Conservation (phyloP, 148 eudicot genomes). For the Silene uniflora region DNA sequence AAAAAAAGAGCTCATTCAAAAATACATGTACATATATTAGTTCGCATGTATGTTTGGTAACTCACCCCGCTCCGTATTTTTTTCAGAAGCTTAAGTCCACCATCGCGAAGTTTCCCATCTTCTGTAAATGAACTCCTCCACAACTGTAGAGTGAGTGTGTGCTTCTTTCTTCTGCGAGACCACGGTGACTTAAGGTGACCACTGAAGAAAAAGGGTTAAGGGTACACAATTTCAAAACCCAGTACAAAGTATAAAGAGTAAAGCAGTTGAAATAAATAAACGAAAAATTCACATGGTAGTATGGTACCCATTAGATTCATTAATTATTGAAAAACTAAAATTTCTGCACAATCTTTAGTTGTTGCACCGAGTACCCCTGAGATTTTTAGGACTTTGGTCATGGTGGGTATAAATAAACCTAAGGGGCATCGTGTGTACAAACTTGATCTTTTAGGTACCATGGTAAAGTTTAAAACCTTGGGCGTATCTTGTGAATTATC, state of each 20-base stretch:
- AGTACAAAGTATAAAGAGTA: neutral
- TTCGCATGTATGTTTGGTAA: conserved; percentile 2
- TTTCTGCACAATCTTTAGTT: too few relatives aligned
- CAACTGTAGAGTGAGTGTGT: conserved; percentile 55
- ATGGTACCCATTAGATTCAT: too few relatives aligned
- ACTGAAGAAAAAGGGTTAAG: conserved; percentile 37
- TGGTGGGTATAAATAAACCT: too few relatives aligned
- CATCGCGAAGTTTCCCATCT: conserved; percentile 74
- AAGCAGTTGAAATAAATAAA: neutral
- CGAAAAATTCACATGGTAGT: too few relatives aligned
- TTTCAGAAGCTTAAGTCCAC: conserved; percentile 79
- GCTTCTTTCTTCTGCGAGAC: conserved; percentile 87
- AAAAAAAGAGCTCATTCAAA: neutral
- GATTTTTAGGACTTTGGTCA: too few relatives aligned
- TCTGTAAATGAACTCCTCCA: conserved; percentile 73
- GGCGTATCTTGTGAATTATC: too few relatives aligned
- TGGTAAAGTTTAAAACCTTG: too few relatives aligned
- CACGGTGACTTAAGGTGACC: conserved; percentile 90
- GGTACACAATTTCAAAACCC: neutral
- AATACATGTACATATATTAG: neutral
- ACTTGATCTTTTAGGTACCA: too few relatives aligned
- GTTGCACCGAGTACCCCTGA: too few relatives aligned
- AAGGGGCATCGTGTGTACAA: too few relatives aligned
- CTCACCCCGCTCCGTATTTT: conserved; percentile 94
- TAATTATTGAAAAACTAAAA: too few relatives aligned